Evolutionary conservation across 345 rosid species (phyloP).

Genomic region (Sonneratia caseolaris): DNA sequence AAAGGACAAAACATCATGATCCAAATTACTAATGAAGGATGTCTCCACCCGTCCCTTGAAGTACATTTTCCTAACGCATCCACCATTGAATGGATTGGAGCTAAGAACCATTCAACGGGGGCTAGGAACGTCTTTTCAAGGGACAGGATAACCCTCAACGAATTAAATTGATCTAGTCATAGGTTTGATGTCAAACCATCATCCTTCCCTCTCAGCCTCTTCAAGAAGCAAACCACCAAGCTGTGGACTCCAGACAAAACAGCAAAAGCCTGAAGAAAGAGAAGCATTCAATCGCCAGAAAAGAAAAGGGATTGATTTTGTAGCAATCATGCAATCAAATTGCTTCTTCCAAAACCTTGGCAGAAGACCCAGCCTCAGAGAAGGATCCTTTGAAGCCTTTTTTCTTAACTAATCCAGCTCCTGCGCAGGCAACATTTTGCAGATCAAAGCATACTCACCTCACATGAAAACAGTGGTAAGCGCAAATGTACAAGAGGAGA

Average conservation of each 20-base stretch:
- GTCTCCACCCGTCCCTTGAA: too few species aligned
- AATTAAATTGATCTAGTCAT: not conserved
- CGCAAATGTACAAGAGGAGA: too few species aligned
- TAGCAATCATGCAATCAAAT: not conserved
- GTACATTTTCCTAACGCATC: too few species aligned
- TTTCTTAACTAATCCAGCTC: conserved; percentile 71
- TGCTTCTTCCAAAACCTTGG: conserved; percentile 47
- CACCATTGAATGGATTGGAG: too few species aligned
- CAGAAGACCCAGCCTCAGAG: conserved; percentile 73
- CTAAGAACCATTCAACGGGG: too few species aligned
- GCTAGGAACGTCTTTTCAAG: too few species aligned
- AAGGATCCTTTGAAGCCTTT: conserved; percentile 77
- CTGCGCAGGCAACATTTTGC: conserved; percentile 25
- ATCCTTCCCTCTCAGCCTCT: conserved; percentile 80
- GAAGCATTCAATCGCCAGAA: not conserved
- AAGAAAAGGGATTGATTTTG: not conserved
- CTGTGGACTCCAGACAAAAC: conserved; percentile 64
- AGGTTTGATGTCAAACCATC: conserved; percentile 40
- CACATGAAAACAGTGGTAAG: not conserved
- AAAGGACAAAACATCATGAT: conserved; percentile 1
- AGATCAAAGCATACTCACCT: conserved; percentile 5
- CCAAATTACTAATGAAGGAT: not conserved
- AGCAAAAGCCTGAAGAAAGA: conserved; percentile 44
- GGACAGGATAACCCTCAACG: too few species aligned
- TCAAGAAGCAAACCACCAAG: conserved; percentile 63